A percentile compares a stretch with the other conserved stretches of the same genome.
Conservation (phyloP, 1,284 basidiomycete species). For the Malassezia brasiliensis region DNA sequence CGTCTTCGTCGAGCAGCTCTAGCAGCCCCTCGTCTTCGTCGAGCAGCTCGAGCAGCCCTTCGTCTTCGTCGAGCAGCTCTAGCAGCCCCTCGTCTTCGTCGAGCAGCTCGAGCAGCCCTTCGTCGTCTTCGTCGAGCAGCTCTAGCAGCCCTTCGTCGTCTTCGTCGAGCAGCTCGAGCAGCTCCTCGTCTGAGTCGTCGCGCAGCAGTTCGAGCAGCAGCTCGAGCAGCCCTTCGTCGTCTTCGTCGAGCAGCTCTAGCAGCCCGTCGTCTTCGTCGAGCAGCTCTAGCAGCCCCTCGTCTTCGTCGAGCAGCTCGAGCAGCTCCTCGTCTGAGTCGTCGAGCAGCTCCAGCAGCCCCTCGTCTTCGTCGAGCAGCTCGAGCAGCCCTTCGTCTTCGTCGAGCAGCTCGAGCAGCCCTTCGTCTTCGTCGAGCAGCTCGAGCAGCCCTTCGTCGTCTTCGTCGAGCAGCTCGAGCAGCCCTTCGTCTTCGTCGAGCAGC, state of each 20-base stretch:
- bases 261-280: background rate
- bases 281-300: background rate
- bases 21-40: background rate
- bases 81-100: background rate
- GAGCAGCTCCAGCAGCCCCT: background rate
- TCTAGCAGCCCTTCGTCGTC: background rate
- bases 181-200: background rate
- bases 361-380: conserved; percentile 46
- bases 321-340: no score
- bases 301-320: no score
- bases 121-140: no score
- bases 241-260: background rate
- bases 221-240: background rate
- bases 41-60: background rate
- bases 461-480: background rate
- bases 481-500: background rate
- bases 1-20: background rate
- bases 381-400: conserved; percentile 43
- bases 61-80: background rate
- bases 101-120: background rate
- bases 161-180: conserved; percentile 20
- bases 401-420: conserved; percentile 2
- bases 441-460: background rate
- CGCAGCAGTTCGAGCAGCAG: no score
- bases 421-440: background rate